Conservation (phyloP, 2,329 filamentous ascomycete genomes). For the Aspergillus bombycis region DNA sequence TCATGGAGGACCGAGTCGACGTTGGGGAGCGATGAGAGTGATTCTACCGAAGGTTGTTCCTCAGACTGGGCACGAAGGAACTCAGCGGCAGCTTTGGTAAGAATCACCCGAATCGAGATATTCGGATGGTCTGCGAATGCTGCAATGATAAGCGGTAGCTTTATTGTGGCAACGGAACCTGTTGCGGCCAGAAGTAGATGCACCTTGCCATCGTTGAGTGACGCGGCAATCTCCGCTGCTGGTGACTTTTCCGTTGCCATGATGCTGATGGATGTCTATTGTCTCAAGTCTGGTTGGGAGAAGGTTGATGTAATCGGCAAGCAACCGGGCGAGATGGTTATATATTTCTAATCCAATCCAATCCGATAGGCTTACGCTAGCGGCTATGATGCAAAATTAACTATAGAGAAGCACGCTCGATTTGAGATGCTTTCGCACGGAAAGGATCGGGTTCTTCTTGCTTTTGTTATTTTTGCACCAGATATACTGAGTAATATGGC, state of each 20-base stretch:
- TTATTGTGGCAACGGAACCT: constrained; percentile 86
- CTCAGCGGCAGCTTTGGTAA: constrained; percentile 72
- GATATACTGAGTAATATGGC: background rate
- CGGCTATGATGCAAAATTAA: background rate
- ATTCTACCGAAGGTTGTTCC: constrained; percentile 73
- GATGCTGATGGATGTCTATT: background rate
- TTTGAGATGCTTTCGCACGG: background rate
- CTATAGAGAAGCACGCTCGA: background rate
- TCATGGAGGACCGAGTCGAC: constrained; percentile 83
- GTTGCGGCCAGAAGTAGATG: constrained; percentile 62
- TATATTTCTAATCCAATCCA: background rate
- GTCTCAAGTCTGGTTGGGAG: background rate
- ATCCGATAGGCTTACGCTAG: background rate
- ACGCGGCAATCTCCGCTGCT: background rate
- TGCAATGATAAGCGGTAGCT: constrained; percentile 68
- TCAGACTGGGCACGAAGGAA: constrained; percentile 65
- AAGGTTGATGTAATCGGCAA: background rate
- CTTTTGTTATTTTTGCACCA: background rate
- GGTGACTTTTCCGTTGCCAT: background rate
- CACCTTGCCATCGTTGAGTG: constrained; percentile 27
- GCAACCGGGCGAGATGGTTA: background rate
- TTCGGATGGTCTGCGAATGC: constrained; percentile 46
- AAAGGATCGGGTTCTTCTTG: background rate
- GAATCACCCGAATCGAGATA: constrained; percentile 80
- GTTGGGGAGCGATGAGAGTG: constrained; percentile 64